Evolutionary conservation across 2,329 filamentous ascomycete genomes (phyloP), one percentile per base, ranked within the genome.

Genomic region (Cladosporium sp.): DNA sequence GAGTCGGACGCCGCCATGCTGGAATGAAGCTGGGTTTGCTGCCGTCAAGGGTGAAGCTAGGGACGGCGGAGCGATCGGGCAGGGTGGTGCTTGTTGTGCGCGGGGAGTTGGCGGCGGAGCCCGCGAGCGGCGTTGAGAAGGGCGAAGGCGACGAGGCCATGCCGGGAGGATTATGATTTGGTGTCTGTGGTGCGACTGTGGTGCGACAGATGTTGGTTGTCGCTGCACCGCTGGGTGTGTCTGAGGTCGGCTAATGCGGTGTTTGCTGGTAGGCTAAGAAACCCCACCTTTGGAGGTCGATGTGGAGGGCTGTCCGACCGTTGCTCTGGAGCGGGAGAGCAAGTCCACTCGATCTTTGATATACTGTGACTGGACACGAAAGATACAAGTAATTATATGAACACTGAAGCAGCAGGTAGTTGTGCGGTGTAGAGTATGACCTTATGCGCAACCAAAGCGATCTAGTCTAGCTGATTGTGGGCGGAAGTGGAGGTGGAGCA

Each of bases 1-100:
- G 64, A 12, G 68, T 72, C 12, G 68, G 69, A 36, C 68, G 61
- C 7, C 68, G 67, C 70, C 70, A 72, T 15, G 70, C 60, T 15
- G 70, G 70, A 12, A 70, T 62, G 61, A 69, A 72, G 40, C 61
- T 54, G 17, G 61, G 49, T 19, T 51, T 60, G 17, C 25, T 55
- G 30, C 55, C 51, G 55, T 69, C 63, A 47, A 69, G 61, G 9
- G 64, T 51, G 15, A 63, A 61, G 45, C 59, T 54, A 28, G 68
- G 62, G 42, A 67, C 64, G 20, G 63, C 64, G 20, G 63, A 63
- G 57, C 67, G 67, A 52, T 69, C 67, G 51, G 67, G 64, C 14
- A 68, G 62, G 22, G 60, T 60, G 22, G 47, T 47, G 15, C 51
- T 42, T 19, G 56, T 59, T 19, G 60, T 66, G 49, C 52, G 63